phyloP scores from a whole-genome alignment of 1,139 yeast species.

The Sugiyamaella pinicola region DNA sequence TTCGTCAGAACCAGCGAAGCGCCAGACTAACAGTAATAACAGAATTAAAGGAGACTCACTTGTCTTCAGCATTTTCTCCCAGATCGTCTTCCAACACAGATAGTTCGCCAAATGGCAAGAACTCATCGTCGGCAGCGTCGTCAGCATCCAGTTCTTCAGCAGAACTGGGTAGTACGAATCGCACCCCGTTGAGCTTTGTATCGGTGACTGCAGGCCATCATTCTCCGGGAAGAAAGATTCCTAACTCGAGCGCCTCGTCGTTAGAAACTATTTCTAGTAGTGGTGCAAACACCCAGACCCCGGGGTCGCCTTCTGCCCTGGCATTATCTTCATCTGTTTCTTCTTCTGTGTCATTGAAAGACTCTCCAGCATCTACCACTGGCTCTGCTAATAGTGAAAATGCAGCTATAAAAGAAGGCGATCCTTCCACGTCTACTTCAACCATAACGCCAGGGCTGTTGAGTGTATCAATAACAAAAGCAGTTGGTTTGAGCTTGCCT shows the following conservation, averaged over 20 bases:
- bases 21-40: no score
- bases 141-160: conserved; percentile 25
- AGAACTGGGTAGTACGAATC: conserved; percentile 6
- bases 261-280: conserved; percentile 8
- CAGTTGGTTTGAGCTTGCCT: conserved; percentile 63
- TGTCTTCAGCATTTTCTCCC: conserved; percentile 37
- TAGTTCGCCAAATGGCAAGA: conserved; percentile 7
- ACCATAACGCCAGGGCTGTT: conserved; percentile 64
- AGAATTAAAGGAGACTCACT: conserved; percentile 46
- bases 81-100: conserved; percentile 17
- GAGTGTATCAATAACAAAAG: conserved; percentile 68
- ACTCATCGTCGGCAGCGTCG: conserved; percentile 24
- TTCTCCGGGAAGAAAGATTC: conserved; percentile 20
- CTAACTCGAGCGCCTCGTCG: conserved; percentile 7
- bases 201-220: conserved; percentile 28
- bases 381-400: conserved; percentile 14
- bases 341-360: conserved; percentile 17
- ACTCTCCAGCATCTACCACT: conserved; percentile 2
- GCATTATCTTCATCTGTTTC: conserved; percentile 14
- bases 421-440: conserved; percentile 35
- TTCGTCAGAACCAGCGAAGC: conserved; percentile 2
- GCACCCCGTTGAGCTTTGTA: conserved; percentile 20
- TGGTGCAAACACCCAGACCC: background rate
- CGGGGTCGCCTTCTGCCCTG: conserved; percentile 17
- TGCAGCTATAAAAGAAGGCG: conserved; percentile 16